phyloP scores from a whole-genome alignment of 305 asterid species.

The Fraxinus floribunda region DNA sequence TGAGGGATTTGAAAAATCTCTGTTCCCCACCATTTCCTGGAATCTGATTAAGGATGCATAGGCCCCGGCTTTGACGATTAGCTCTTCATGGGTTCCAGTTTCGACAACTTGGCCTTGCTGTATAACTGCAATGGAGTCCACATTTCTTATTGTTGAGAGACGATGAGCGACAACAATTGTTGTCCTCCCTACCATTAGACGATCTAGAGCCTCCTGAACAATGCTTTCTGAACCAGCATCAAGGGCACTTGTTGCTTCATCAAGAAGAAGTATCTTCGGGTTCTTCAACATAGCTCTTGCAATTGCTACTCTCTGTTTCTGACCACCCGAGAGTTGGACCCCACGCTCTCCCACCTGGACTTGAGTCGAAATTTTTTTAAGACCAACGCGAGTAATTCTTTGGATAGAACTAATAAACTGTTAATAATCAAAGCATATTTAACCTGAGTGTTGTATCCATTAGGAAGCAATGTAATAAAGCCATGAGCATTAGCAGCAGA shows the following conservation, averaged over 20 bases:
- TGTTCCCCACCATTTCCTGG: slow-evolving; percentile 84
- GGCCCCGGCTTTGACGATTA: slow-evolving; percentile 79
- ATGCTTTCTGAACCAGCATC: slow-evolving; percentile 57
- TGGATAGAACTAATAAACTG: background rate
- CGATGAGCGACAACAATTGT: slow-evolving; percentile 96
- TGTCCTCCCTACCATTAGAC: slow-evolving; percentile 93
- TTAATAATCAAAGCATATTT: background rate
- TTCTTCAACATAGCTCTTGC: slow-evolving; percentile 8
- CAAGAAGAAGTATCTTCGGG: background rate
- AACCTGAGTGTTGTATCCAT: slow-evolving; percentile 92
- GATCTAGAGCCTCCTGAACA: slow-evolving; percentile 92
- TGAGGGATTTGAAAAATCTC: slow-evolving; percentile 86
- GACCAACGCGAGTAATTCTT: background rate
- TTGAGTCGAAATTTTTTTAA: background rate
- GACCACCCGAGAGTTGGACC: slow-evolving; percentile 9
- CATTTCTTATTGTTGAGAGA: slow-evolving; percentile 83
- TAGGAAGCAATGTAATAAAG: slow-evolving; percentile 87
- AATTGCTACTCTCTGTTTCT: slow-evolving; percentile 9
- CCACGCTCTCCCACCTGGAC: slow-evolving; percentile 1
- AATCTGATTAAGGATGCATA: slow-evolving; percentile 82
- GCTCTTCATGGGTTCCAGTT: slow-evolving; percentile 92
- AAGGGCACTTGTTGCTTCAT: slow-evolving; percentile 4
- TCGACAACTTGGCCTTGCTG: slow-evolving; percentile 97
- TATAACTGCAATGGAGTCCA: slow-evolving; percentile 82
- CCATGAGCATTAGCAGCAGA: slow-evolving; percentile 95